phyloP scores from a whole-genome alignment of 805 yeast genomes.

The Starmerella riodocensis region DNA sequence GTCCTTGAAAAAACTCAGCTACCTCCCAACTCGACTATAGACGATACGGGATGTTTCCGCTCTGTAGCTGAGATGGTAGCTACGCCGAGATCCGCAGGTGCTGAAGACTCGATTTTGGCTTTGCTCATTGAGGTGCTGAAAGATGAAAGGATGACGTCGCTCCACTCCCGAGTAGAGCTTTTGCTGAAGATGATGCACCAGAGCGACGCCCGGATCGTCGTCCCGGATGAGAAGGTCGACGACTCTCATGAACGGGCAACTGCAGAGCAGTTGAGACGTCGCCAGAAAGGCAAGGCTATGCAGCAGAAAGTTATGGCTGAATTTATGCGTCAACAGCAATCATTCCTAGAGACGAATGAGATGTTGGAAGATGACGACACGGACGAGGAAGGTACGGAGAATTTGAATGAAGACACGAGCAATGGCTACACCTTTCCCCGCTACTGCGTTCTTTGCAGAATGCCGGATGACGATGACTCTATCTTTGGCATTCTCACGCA shows the following conservation, averaged over 20 bases:
- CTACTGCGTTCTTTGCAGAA: slow-evolving; percentile 71
- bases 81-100: slow-evolving; percentile 3
- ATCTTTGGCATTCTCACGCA: slow-evolving; percentile 65
- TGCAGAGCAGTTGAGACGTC: slow-evolving; percentile 43
- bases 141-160: not conserved
- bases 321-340: slow-evolving; percentile 64
- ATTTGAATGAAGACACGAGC: not conserved
- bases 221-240: slow-evolving; percentile 21
- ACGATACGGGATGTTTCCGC: slow-evolving; percentile 5
- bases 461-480: slow-evolving; percentile 51
- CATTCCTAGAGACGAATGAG: slow-evolving; percentile 50
- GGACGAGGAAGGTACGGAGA: slow-evolving; percentile 22
- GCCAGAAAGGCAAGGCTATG: slow-evolving; percentile 54
- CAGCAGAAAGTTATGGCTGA: slow-evolving; percentile 62
- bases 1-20: not conserved
- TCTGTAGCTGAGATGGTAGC: slow-evolving; percentile 11
- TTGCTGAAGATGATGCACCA: slow-evolving; percentile 13
- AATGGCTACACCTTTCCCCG: slow-evolving; percentile 40
- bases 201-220: slow-evolving; percentile 6
- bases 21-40: too few relatives aligned
- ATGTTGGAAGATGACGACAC: slow-evolving; percentile 28
- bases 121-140: slow-evolving; percentile 11
- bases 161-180: slow-evolving; percentile 11
- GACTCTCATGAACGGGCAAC: slow-evolving; percentile 17
- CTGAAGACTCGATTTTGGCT: slow-evolving; percentile 14